A percentile compares a stretch with the other conserved stretches of the same genome.
These are phyloP conservation scores for Seiridium cupressi DNA, from an alignment of 2,329 filamentous ascomycete species.

Conservation along the genomic window DNA sequence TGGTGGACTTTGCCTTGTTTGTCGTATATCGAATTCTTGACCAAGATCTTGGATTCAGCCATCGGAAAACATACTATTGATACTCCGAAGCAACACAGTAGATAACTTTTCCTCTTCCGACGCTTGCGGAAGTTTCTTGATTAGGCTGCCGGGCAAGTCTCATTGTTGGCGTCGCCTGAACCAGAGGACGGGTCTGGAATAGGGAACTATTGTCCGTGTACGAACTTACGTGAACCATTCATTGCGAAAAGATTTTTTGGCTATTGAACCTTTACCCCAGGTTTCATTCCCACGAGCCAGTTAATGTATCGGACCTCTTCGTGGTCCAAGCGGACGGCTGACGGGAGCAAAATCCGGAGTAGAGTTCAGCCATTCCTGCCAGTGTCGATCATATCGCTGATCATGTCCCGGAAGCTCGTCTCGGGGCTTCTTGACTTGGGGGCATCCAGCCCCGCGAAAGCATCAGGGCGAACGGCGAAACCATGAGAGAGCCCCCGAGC, in stretches of 20 bases:
- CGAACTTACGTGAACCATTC: neutral
- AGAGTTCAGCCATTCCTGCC: neutral
- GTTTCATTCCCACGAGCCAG: neutral
- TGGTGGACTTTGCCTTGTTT: neutral
- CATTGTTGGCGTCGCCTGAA: too few relatives aligned
- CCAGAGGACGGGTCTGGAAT: too few relatives aligned
- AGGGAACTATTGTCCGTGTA: too few relatives aligned
- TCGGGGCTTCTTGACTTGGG: neutral
- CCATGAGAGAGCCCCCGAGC: neutral
- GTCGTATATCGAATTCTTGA: neutral
- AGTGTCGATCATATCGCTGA: neutral
- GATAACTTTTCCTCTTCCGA: too few relatives aligned
- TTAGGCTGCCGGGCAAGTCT: too few relatives aligned
- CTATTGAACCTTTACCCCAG: constrained; percentile 1
- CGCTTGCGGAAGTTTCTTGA: too few relatives aligned
- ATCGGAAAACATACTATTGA: neutral
- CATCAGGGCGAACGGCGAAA: neutral
- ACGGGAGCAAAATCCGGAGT: neutral
- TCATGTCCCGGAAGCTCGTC: neutral
- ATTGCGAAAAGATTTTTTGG: neutral
- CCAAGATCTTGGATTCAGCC: neutral
- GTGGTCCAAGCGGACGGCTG: neutral
- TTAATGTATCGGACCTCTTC: neutral
- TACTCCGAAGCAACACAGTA: neutral
- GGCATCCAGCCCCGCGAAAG: neutral